A percentile compares a stretch with the other conserved stretches of the same genome.
These are phyloP conservation scores for Samsoniella hepiali DNA, from an alignment of 2,329 filamentous ascomycete genomes.

Conservation along the genomic window DNA sequence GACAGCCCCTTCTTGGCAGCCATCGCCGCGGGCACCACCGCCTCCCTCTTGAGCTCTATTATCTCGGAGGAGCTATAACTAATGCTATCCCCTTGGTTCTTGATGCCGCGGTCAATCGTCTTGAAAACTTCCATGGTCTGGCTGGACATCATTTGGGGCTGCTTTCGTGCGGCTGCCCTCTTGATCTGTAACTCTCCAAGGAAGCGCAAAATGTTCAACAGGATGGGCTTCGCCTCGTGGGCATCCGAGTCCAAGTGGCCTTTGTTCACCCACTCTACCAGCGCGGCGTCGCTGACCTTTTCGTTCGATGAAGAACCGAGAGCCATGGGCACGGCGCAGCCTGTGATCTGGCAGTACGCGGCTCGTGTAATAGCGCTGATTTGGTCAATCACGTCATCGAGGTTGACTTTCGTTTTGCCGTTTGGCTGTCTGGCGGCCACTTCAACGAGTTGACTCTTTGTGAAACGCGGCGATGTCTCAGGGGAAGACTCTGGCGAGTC, in stretches of 20 bases:
- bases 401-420: not conserved
- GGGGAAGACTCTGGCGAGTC: constrained; percentile 13
- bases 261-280: constrained; percentile 27
- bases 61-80: constrained; percentile 14
- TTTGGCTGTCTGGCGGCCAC: not conserved
- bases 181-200: constrained; percentile 26
- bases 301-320: constrained; percentile 15
- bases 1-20: not conserved
- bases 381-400: not conserved
- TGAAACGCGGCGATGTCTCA: not conserved
- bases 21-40: not conserved
- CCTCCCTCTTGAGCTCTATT: not conserved
- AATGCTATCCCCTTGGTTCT: not conserved
- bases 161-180: not conserved
- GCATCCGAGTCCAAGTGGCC: constrained; percentile 26
- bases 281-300: constrained; percentile 22
- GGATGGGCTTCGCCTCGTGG: constrained; percentile 25
- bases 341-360: constrained; percentile 2
- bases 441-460: not conserved
- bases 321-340: not conserved
- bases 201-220: constrained; percentile 24
- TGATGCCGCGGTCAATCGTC: not conserved
- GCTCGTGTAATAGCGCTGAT: not conserved
- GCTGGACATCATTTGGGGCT: not conserved
- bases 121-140: constrained; percentile 4